A percentile compares a stretch with the other conserved stretches of the same genome.
Evolutionary conservation across 345 rosid species (phyloP).

Genomic region (Firmiana major): DNA sequence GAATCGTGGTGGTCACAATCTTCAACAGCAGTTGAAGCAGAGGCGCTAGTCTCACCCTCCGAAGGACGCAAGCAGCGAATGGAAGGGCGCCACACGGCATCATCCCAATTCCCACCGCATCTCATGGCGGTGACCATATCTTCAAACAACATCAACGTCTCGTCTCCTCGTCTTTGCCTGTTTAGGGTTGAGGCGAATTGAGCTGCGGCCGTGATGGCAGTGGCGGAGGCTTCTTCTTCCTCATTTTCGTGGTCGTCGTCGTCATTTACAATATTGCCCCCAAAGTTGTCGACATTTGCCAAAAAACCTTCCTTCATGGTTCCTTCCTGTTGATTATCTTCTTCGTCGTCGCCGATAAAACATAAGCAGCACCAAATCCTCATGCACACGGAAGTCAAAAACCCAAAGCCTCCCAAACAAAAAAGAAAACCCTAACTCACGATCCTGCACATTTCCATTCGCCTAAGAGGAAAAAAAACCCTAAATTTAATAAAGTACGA

Average conservation of each 20-base stretch:
- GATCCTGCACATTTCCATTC: conserved; percentile 50
- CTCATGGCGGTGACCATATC: conserved; percentile 31
- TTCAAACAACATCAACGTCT: conserved; percentile 28
- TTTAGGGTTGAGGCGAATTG: conserved; percentile 13
- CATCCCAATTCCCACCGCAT: conserved; percentile 24
- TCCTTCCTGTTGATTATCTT: conserved; percentile 14
- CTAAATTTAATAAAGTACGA: conserved; percentile 17
- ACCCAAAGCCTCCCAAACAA: not conserved
- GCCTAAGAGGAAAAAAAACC: not conserved
- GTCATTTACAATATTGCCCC: conserved; percentile 26
- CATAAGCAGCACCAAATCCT: conserved; percentile 82
- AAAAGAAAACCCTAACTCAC: conserved; percentile 42
- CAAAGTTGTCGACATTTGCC: conserved; percentile 30
- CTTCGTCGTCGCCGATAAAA: conserved; percentile 50
- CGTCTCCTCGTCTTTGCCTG: conserved; percentile 12
- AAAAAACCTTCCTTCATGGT: conserved; percentile 37
- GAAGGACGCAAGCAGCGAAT: conserved; percentile 17
- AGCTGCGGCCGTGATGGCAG: not conserved
- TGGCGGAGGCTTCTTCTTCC: not conserved
- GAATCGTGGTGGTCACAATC: conserved; percentile 46
- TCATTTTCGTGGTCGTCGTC: not conserved
- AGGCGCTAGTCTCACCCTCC: conserved; percentile 60
- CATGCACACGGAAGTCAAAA: conserved; percentile 53
- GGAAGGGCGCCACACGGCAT: conserved; percentile 23
- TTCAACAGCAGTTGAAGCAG: conserved; percentile 22